phyloP scores from a whole-genome alignment of 2,329 filamentous ascomycete species.

The Aspergillus aculeatinus region DNA sequence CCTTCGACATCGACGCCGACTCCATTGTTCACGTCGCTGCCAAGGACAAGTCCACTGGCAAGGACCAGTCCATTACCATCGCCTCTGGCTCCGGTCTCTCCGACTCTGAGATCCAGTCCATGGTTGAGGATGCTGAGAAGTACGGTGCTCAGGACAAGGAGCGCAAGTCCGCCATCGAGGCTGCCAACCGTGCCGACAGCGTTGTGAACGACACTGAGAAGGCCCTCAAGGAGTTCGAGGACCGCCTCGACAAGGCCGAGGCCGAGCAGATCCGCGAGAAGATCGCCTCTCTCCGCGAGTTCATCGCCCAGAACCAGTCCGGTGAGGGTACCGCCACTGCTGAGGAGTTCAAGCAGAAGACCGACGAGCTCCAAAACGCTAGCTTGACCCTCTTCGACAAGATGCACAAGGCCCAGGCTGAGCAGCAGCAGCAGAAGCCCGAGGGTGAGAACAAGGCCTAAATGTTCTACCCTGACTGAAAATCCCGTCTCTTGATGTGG shows the following conservation, averaged over 20 bases:
- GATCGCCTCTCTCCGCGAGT: slow-evolving; percentile 80
- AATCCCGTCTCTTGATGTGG: slow-evolving; percentile 14
- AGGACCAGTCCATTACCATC: slow-evolving; percentile 99
- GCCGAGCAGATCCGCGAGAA: slow-evolving; percentile 91
- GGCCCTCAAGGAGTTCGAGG: slow-evolving; percentile 93
- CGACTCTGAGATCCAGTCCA: slow-evolving; percentile 89
- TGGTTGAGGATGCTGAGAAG: slow-evolving; percentile 97
- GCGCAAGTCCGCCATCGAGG: slow-evolving; percentile 91
- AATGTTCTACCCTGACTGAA: slow-evolving; percentile 29
- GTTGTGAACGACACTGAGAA: slow-evolving; percentile 98
- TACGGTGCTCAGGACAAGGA: slow-evolving; percentile 94
- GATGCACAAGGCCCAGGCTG: slow-evolving; percentile 94
- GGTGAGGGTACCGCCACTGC: slow-evolving; percentile 84
- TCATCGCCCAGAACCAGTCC: slow-evolving; percentile 89
- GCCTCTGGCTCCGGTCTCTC: slow-evolving; percentile 96
- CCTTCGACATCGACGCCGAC: slow-evolving; percentile 97
- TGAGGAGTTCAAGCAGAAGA: slow-evolving; percentile 97
- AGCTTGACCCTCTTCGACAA: slow-evolving; percentile 98
- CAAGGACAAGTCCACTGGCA: slow-evolving; percentile 99
- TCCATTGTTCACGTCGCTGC: slow-evolving; percentile 97
- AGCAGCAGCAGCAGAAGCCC: slow-evolving; percentile 58
- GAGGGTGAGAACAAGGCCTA: slow-evolving; percentile 69
- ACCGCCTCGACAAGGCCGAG: slow-evolving; percentile 96
- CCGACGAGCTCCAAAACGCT: slow-evolving; percentile 93
- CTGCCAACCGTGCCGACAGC: slow-evolving; percentile 94